Percentiles rank a stretch among this genome's conserved stretches.
These are phyloP conservation scores for Choiromyces venosus DNA, from an alignment of 495 filamentous ascomycete species.

Conservation along the genomic window DNA sequence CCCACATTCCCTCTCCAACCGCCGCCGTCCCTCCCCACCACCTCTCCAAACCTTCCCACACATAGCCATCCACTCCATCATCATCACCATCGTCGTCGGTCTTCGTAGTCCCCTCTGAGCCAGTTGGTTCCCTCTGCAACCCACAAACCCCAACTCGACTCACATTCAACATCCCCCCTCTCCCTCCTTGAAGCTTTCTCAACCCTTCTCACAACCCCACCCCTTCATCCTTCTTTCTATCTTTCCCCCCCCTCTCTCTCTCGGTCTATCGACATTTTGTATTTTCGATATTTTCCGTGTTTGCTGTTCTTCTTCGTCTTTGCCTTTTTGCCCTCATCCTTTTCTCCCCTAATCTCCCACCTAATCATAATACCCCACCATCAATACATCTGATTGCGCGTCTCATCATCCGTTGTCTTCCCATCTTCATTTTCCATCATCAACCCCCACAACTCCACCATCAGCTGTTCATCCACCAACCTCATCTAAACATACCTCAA, in stretches of 20 bases:
- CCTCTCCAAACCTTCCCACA: too few relatives aligned
- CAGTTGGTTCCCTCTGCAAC: background rate
- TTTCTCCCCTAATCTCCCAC: slow-evolving; percentile 11
- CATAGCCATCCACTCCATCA: background rate
- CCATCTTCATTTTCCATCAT: background rate
- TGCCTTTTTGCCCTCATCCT: background rate
- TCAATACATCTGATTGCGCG: slow-evolving; percentile 22
- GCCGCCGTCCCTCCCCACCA: background rate
- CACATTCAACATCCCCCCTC: background rate
- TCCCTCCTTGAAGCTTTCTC: background rate
- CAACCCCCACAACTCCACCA: slow-evolving; percentile 1
- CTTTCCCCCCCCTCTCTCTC: background rate
- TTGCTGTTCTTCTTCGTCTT: background rate
- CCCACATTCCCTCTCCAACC: background rate
- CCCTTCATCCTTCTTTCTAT: background rate
- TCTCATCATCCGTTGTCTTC: background rate
- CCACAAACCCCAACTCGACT: background rate
- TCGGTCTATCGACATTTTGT: background rate
- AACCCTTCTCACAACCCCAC: slow-evolving; percentile 10
- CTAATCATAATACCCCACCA: slow-evolving; percentile 28
- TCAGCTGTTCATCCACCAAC: slow-evolving; percentile 12
- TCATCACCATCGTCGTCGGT: background rate
- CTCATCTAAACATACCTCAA: slow-evolving; percentile 1
- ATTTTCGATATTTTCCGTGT: slow-evolving; percentile 8
- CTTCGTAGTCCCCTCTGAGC: background rate